Evolutionary conservation across 2,329 filamentous ascomycete genomes (phyloP), one percentile per base, ranked within the genome.

Genomic region (Blumeria hordei): DNA sequence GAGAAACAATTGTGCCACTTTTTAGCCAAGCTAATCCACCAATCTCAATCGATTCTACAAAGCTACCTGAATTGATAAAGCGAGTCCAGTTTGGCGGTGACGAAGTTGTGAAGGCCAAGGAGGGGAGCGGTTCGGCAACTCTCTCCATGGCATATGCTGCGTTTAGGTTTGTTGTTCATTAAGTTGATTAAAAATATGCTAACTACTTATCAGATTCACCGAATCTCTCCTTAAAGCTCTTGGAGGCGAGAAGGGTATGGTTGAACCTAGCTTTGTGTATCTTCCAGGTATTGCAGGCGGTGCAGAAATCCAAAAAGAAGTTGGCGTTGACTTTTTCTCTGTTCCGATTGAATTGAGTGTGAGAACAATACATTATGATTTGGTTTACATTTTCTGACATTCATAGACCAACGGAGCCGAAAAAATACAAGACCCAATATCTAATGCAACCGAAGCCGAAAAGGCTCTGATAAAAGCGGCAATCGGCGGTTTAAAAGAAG

Each of bases 1-100:
- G 92, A 67, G 88, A 90, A 75, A 98, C 92, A 64, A 98, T 98
- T 66, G 88, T 98, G 56, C 92, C 92, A 53, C 79, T 98, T 59
- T 94, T 96, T 78, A 94, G 88, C 78, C 83, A 92, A 74, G 79
- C 86, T 62, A 79, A 81, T 66, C 88, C 88, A 56, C 68, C 77
- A 45, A 82, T 92, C 65, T 75, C 77, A 58, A 92, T 96, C 60
- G 87, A 90, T 50, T 76, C 77, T 58, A 88, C 95, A 68, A 92
- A 94, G 76, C 84, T 94, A 64, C 86, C 90, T 66, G 84, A 79
- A 61, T 76, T 98, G 53, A 81, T 94, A 66, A 85, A 95, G 72
- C 88, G 92, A 73, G 85, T 96, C 56, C 92, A 98, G 71, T 96
- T 95, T 64, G 92, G 92, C 68, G 92, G 92, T 75, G 92, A 98